Evolutionary conservation across 78 protist genomes (phyloP), one percentile per base, ranked within the genome.

Genomic region (Pigoraptor vietnamica): DNA sequence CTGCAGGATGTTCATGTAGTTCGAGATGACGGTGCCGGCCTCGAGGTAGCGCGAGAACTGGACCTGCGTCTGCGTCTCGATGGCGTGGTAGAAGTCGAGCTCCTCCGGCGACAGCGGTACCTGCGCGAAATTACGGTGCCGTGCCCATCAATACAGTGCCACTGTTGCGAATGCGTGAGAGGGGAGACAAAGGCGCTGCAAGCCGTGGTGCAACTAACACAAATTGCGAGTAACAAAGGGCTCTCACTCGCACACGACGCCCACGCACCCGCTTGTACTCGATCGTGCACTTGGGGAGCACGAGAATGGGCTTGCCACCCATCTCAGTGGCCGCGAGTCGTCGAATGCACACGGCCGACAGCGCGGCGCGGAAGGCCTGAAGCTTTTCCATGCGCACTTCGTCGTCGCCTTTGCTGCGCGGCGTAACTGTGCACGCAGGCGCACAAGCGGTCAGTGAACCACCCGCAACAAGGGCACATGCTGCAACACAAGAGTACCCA

Each of bases 321-420:
- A 37, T 81, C 37, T 33, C 10, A 1, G 48, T 36, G 23, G 6
- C 84, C 91, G 89, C 89, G 33, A 90, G 56, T 23, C 94, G 89
- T 14, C 94, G 89, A 37, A 92, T 86, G 81, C 89, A 67, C 1
- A 37, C 21, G 19, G 32, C 24, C 25, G 48, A 37, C 89, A 93
- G 32, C 23, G 55, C 34, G 36, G 87, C 39, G 1, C 34, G n/a
- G 33, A 89, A 35, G 36, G 23, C 0, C 35, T 25, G 38, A 9
- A 89, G 25, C 24, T 88, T 14, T 0, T 40, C 40, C 1, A 36
- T n/a, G n/a, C n/a, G n/a, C n/a, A n/a, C n/a, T n/a, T n/a, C 6
- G 14, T 48, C 67, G 6, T 48, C 67, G 29, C 67, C 67, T 48
- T 14, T 14, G 67, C 67, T 48, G 6, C 14, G 21, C n/a, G 35